Evolutionary conservation across 768 basidiomycete species (phyloP), one percentile per base, ranked within the genome.

Genomic region (Lentinula aciculospora): DNA sequence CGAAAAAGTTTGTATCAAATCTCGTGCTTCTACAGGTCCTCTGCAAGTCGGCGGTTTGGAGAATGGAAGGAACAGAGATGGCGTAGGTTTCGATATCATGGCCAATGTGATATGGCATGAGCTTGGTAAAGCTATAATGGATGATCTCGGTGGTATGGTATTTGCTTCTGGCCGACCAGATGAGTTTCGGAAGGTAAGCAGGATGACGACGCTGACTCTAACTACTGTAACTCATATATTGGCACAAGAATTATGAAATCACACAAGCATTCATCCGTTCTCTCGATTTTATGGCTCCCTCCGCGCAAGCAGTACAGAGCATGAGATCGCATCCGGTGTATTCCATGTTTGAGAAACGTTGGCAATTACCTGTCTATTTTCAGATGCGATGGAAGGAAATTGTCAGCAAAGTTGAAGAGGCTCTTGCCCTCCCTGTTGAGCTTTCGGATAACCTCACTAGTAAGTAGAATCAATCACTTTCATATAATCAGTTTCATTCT

Each of bases 341-440:
- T 68, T 61, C 66, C 23, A 71, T 84, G 1, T 97, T 98, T 66
- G 83, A 89, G 66, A 79, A 82, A 60, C 81, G 94, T 34, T 99
- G 97, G 95, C 97, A 98, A 67, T 80, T 99, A 2, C 91, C 93
- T 1, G 89, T 98, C 8, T 98, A 98, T 68, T 98, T 96, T 69
- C 97, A 99, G 66, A 75, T 99, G 60, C 82, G 96, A 44, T 96
- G 95, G 93, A 97, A 97, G 71, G 96, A 97, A 66, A 90, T 96
- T 53, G 84, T 94, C 0, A 73, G 80, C 0, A 78, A 76, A 50
- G 72, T 97, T 15, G 97, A 99, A 72, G 85, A 87, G 12, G 71
- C 74, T 2, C 71, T 98, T 13, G 66, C 71, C 17, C 65, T 66
- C 19, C 69, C 74, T 23, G 71, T 39, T 6, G 51, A 53, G 36